Evolutionary conservation across 2,329 filamentous ascomycete genomes (phyloP).

Genomic region (Plenodomus lindquistii): DNA sequence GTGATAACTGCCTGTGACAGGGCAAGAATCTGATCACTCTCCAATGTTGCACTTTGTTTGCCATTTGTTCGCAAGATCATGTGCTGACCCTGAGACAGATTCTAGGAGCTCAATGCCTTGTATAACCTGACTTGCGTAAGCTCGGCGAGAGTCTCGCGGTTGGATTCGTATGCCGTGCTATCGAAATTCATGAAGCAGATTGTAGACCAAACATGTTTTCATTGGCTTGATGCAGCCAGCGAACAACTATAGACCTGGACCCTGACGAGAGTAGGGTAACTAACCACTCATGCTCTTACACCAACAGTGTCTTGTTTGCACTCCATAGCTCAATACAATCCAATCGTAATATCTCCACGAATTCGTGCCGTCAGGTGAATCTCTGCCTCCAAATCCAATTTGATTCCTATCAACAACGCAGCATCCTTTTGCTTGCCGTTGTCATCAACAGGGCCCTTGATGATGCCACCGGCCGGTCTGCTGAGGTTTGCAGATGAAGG

Average conservation of each 20-base stretch:
- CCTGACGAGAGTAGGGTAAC: background rate
- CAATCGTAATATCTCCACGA: constrained; percentile 64
- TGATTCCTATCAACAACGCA: constrained; percentile 64
- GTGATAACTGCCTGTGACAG: constrained; percentile 80
- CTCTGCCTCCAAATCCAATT: constrained; percentile 66
- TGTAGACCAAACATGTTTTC: background rate
- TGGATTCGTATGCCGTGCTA: background rate
- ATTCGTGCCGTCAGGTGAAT: constrained; percentile 64
- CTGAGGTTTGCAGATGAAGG: constrained; percentile 47
- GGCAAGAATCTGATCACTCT: constrained; percentile 54
- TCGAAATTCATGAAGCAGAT: background rate
- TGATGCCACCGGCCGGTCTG: constrained; percentile 49
- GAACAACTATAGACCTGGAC: background rate
- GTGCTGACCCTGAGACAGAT: constrained; percentile 7
- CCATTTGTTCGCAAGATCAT: background rate
- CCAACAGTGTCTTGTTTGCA: background rate
- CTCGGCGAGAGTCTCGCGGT: too few relatives aligned
- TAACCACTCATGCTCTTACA: background rate
- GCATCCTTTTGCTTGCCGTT: constrained; percentile 62
- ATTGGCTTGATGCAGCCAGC: background rate
- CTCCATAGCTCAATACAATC: constrained; percentile 53
- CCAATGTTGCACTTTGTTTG: background rate
- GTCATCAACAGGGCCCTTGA: constrained; percentile 61
- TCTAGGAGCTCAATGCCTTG: too few relatives aligned
- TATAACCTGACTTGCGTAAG: too few relatives aligned